Base-by-base conservation (phyloP, 306 rosid genomes). In the Trifolium subterraneum region DNA sequence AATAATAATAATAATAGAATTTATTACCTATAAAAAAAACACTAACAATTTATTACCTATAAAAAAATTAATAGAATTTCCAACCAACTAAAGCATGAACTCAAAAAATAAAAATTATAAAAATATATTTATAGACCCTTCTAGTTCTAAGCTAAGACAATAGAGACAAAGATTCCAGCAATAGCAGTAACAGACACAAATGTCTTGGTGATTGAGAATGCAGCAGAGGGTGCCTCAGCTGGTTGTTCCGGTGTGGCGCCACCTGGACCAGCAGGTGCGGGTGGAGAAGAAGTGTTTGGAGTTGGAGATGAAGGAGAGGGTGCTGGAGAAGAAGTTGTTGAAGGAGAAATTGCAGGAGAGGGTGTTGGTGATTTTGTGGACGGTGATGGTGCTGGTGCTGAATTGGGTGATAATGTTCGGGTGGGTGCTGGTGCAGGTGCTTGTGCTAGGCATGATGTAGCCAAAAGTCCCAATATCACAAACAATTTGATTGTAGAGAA, bases 371-470 rank as follows among this genome's bases (percentile, higher is more conserved):
- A 0, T 35, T 76, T 15, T 1, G 59, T 52, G 59, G 59, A 52
- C 7, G 86, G 75, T 8, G 86, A 16, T 3, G 86, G 75, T 2
- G 84, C 35, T 0, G 85, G 83, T 8, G 85, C n/a, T 4, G 83
- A 75, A 5, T 18, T 63, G 0, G 87, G 48, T 36, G 86, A 54
- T 54, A 54, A 82, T 36, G 85, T 54, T 73, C 31, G 85, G 5
- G 70, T 59, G 4, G 97, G 93, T 20, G 97, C 62, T 0, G 73
- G 61, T 8, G 65, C 71, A 1, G 97, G 98, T n/a, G 96, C 88
- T 64, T 93, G 98, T 2, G 97, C 98, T 63, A 89, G n/a, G 78
- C 85, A 87, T 4, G 92, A 78, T 14, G 90, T 60, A 59, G 87
- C 97, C 70, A 93, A 86, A 19, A 91, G 84, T 16, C 88, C 90